Percentiles rank a stretch among this genome's conserved stretches.
These are phyloP conservation scores for Marasmius sp. DNA, from an alignment of 1,284 basidiomycete species.

Conservation along the genomic window DNA sequence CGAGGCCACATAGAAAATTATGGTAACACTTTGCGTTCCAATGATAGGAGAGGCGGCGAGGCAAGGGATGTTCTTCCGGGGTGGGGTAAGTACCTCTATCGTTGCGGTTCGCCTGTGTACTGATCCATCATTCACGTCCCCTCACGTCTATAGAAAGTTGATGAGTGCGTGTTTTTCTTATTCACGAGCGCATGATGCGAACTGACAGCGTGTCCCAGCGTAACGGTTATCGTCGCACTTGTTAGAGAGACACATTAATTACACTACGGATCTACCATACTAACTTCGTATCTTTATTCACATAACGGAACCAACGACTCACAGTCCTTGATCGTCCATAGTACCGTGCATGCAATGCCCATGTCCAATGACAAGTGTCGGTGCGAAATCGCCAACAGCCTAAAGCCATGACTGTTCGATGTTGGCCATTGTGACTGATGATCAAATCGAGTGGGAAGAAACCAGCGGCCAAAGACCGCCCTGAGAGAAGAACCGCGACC, in stretches of 20 bases:
- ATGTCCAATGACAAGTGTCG: too few relatives aligned
- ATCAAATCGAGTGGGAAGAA: too few relatives aligned
- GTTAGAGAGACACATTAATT: slow-evolving; percentile 34
- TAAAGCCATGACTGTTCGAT: too few relatives aligned
- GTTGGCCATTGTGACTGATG: too few relatives aligned
- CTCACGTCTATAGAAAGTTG: slow-evolving; percentile 47
- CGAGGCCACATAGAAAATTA: not conserved
- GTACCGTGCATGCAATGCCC: not conserved
- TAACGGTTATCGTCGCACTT: slow-evolving; percentile 46
- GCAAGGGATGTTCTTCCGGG: slow-evolving; percentile 62
- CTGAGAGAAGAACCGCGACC: too few relatives aligned
- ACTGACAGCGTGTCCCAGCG: slow-evolving; percentile 29
- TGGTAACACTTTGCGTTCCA: slow-evolving; percentile 9
- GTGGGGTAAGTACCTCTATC: slow-evolving; percentile 56
- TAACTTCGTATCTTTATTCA: not conserved
- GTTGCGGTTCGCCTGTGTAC: slow-evolving; percentile 9
- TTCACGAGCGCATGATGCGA: slow-evolving; percentile 21
- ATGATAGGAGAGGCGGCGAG: slow-evolving; percentile 55
- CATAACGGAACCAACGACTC: not conserved
- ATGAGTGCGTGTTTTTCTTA: slow-evolving; percentile 49
- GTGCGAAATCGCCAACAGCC: too few relatives aligned
- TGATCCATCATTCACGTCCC: slow-evolving; percentile 7
- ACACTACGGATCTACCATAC: not conserved
- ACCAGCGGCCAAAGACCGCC: too few relatives aligned
- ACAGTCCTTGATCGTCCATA: not conserved